These are phyloP conservation scores for Hymenotorrendiella dingleyae DNA, from an alignment of 2,329 filamentous ascomycete species.

Conservation along the genomic window DNA sequence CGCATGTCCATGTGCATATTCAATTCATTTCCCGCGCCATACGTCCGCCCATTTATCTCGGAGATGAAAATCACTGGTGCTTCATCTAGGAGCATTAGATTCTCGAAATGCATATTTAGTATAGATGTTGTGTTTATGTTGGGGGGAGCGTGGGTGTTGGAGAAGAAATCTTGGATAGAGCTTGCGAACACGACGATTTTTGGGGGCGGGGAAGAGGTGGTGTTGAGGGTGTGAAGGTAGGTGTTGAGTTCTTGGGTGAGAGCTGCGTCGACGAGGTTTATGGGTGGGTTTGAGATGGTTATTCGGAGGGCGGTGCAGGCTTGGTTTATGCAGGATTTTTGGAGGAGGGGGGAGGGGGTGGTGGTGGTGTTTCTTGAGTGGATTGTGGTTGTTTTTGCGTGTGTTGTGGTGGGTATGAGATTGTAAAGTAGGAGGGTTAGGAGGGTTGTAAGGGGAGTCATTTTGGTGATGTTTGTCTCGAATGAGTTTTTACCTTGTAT, in stretches of 20 bases:
- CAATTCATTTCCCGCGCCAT: conserved; percentile 9
- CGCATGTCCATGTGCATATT: conserved; percentile 11
- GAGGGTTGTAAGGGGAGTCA: background rate
- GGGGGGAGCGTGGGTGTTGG: background rate
- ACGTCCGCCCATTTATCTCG: conserved; percentile 6
- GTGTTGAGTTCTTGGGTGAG: background rate
- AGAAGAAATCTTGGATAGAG: background rate
- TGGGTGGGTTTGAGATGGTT: conserved; percentile 1
- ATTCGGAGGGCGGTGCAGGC: background rate
- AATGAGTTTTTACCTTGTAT: background rate
- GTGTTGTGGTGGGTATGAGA: background rate
- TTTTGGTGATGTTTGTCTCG: background rate
- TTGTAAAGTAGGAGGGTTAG: background rate
- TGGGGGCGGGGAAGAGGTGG: background rate
- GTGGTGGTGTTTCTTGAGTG: background rate
- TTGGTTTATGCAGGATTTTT: conserved; percentile 1
- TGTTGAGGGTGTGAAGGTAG: background rate
- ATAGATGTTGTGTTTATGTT: background rate
- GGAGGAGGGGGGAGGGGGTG: background rate
- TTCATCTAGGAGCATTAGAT: background rate
- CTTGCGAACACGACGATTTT: background rate
- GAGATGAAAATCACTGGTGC: conserved; percentile 6
- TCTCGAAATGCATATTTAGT: background rate
- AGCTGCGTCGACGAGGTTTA: background rate
- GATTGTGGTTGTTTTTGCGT: background rate